Evolutionary conservation across 2,329 filamentous ascomycete genomes (phyloP).

Genomic region (Xylaria sp.): DNA sequence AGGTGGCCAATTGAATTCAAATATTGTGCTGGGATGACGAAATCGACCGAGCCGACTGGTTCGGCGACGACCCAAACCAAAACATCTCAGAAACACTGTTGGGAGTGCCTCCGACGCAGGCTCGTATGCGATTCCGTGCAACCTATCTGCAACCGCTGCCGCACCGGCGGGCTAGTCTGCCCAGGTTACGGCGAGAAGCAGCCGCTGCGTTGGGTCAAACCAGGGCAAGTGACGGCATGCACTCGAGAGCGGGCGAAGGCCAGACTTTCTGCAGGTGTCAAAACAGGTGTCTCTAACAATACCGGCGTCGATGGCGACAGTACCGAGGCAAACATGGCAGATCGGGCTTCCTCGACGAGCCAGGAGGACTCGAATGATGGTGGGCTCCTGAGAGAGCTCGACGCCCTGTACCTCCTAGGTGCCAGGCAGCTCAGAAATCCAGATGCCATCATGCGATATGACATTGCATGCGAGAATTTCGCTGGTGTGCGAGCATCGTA

Average conservation of each 20-base stretch:
- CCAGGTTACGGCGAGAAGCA: conserved; percentile 54
- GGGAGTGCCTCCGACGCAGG: conserved; percentile 55
- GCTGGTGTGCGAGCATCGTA: conserved; percentile 44
- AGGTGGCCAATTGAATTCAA: not conserved
- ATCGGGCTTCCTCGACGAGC: not conserved
- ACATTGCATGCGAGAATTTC: conserved; percentile 39
- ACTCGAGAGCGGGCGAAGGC: conserved; percentile 26
- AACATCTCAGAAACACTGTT: conserved; percentile 49
- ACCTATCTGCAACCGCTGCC: conserved; percentile 53
- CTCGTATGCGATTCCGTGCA: conserved; percentile 53
- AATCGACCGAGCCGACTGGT: conserved; percentile 3
- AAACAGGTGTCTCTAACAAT: not conserved
- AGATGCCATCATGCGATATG: conserved; percentile 34
- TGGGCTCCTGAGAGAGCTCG: not conserved
- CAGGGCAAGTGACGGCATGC: conserved; percentile 51
- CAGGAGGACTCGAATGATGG: not conserved
- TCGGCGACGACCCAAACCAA: conserved; percentile 1
- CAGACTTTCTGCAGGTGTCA: not conserved
- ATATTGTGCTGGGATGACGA: conserved; percentile 12
- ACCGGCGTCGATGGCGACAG: not conserved
- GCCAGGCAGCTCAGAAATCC: conserved; percentile 10
- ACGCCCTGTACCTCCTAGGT: conserved; percentile 7
- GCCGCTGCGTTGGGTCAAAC: conserved; percentile 54
- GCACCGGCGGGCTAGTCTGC: conserved; percentile 49
- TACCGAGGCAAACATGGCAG: not conserved